phyloP scores from a whole-genome alignment of 305 asterid species.

The Solanum hybrid region DNA sequence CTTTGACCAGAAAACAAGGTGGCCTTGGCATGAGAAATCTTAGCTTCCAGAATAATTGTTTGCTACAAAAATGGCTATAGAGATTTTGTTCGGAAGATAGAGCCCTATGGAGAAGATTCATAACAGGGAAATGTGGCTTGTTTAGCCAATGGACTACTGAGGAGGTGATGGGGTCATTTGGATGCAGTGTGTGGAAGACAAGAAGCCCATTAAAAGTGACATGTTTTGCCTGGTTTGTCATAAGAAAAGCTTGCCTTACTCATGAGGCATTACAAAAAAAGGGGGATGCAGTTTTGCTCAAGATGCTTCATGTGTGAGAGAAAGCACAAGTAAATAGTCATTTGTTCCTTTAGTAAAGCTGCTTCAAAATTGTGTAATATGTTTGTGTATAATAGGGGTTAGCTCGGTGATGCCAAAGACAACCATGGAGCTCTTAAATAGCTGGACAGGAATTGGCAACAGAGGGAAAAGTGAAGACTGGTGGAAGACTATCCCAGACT shows the following conservation, averaged over 20 bases:
- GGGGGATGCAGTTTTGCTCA: neutral
- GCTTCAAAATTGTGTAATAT: neutral
- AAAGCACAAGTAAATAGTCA: neutral
- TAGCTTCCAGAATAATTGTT: neutral
- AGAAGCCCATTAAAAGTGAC: neutral
- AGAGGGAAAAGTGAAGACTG: neutral
- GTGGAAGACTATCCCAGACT: neutral
- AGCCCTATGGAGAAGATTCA: neutral
- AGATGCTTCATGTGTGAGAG: neutral
- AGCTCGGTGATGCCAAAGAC: neutral
- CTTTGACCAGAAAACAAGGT: neutral
- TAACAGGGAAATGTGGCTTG: neutral
- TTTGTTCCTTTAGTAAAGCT: neutral
- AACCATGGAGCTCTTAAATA: neutral
- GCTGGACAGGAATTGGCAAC: neutral
- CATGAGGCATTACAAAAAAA: neutral
- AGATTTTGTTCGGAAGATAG: neutral
- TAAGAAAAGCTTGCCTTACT: neutral
- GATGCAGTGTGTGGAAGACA: neutral
- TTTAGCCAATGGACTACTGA: neutral
- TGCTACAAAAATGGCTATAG: neutral
- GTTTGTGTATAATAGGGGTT: neutral
- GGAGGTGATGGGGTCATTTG: neutral
- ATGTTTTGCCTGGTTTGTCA: neutral
- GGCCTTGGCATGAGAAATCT: neutral